Percentiles rank a stretch among this genome's conserved stretches.
Conservation (phyloP, 768 basidiomycete species). For the Tulasnella sp. region DNA sequence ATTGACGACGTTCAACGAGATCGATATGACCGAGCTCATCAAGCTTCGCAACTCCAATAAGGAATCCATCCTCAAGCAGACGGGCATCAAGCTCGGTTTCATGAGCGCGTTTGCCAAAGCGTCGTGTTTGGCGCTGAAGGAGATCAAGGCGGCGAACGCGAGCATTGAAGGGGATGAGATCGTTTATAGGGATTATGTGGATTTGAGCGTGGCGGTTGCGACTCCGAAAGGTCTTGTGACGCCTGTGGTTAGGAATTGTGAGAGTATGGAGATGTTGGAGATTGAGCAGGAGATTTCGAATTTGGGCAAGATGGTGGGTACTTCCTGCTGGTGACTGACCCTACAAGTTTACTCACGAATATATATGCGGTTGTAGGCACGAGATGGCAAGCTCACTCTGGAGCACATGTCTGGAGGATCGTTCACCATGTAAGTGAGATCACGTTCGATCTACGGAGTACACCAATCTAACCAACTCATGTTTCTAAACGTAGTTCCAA, state of each 20-base stretch:
- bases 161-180: conserved; percentile 58
- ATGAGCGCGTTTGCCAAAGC: conserved; percentile 97
- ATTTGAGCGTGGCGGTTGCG: conserved; percentile 90
- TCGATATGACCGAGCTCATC: conserved; percentile 96
- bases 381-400: conserved; percentile 86
- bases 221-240: conserved; percentile 97
- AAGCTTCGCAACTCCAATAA: conserved; percentile 91
- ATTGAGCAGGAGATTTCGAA: conserved; percentile 89
- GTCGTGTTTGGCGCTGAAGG: conserved; percentile 68
- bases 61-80: conserved; percentile 77
- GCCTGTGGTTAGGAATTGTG: conserved; percentile 86
- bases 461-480: too few species aligned
- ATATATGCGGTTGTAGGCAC: conserved; percentile 39
- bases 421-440: conserved; percentile 79
- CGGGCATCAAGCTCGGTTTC: conserved; percentile 94
- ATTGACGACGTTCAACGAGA: conserved; percentile 97
- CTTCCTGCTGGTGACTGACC: not conserved
- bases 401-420: conserved; percentile 98
- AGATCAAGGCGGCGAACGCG: conserved; percentile 91
- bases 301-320: conserved; percentile 66
- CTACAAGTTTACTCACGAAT: not conserved
- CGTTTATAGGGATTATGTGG: conserved; percentile 69
- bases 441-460: not conserved
- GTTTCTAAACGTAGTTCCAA: conserved; percentile 71
- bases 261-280: conserved; percentile 73